Conservation (phyloP, 192 early-diverging fungal species). For the Haplosporangium gracile region DNA sequence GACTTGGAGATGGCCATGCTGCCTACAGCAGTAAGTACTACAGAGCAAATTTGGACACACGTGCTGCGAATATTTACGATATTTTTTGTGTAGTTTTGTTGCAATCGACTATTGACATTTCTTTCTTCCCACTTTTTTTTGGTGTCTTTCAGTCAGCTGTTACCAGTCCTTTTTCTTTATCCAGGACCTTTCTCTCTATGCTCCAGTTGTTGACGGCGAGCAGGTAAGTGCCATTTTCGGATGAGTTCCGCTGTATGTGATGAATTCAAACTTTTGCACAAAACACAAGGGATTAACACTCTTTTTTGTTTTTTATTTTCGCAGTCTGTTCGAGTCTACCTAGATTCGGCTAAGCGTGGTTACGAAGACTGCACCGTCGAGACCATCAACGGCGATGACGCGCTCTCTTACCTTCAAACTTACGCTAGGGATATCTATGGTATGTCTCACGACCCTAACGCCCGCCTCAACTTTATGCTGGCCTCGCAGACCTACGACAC, state of each 20-base stretch:
- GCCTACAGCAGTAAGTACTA: slow-evolving; percentile 19
- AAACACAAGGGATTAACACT: neutral
- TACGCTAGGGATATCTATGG: slow-evolving; percentile 17
- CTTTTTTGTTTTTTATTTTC: neutral
- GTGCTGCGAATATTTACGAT: neutral
- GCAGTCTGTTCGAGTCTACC: slow-evolving; percentile 20
- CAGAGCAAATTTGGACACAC: too few relatives aligned
- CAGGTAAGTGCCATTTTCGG: slow-evolving; percentile 4
- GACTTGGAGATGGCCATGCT: slow-evolving; percentile 28
- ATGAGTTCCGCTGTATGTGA: too few relatives aligned
- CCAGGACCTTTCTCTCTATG: slow-evolving; percentile 19
- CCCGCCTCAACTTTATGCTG: slow-evolving; percentile 25
- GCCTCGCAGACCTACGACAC: neutral
- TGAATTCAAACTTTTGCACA: neutral
- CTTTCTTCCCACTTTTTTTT: too few relatives aligned
- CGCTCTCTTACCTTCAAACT: slow-evolving; percentile 2
- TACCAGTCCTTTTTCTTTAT: neutral
- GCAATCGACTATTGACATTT: too few relatives aligned
- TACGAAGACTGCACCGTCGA: slow-evolving; percentile 31
- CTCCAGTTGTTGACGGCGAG: slow-evolving; percentile 16
- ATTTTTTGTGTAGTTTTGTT: neutral
- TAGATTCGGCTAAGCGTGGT: neutral
- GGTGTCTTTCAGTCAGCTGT: slow-evolving; percentile 7
- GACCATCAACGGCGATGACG: slow-evolving; percentile 25
- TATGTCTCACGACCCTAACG: slow-evolving; percentile 17